Evolutionary conservation across 345 rosid species (phyloP).

Genomic region (Salix viminalis): DNA sequence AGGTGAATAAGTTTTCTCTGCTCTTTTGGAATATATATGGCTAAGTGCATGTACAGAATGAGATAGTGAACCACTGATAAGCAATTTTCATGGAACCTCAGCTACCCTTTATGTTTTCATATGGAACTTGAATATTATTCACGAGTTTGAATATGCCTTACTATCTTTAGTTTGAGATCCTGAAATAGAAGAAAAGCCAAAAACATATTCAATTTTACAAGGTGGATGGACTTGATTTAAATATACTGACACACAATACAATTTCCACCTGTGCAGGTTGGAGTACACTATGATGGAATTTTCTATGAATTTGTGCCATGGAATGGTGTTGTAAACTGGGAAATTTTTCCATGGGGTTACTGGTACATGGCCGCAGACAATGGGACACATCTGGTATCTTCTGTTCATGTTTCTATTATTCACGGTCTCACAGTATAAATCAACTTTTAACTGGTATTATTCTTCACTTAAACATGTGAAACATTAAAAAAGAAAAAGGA

Average conservation of each 20-base stretch:
- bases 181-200: background rate
- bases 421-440: background rate
- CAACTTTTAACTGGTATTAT: background rate
- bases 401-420: background rate
- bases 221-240: background rate
- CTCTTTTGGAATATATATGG: background rate
- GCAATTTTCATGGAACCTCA: too few relatives aligned
- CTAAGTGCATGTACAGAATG: too few relatives aligned
- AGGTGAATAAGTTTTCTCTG: background rate
- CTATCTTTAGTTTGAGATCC: background rate
- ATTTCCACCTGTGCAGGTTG: constrained; percentile 51
- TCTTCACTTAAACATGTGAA: background rate
- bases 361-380: constrained; percentile 83
- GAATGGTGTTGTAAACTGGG: constrained; percentile 76
- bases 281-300: constrained; percentile 78
- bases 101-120: background rate
- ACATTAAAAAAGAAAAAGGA: background rate
- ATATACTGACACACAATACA: background rate
- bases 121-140: background rate
- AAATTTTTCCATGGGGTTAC: constrained; percentile 58
- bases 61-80: too few relatives aligned
- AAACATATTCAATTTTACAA: background rate
- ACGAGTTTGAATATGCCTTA: background rate
- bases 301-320: constrained; percentile 93
- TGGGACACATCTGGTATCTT: constrained; percentile 56